phyloP scores from a whole-genome alignment of 169 alveolate species.

The Cryptosporidium bovis region DNA sequence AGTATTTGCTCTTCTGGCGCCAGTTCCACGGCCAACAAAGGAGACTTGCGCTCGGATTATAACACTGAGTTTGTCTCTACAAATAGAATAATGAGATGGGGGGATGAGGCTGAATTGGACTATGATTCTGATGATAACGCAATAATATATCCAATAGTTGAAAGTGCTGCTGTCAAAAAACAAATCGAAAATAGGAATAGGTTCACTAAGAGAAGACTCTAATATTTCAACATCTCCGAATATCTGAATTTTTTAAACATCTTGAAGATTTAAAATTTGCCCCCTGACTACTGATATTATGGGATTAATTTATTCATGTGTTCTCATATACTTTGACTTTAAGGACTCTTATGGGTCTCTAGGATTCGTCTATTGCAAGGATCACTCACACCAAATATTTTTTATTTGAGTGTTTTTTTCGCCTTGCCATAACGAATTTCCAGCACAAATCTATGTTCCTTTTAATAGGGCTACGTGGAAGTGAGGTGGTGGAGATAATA shows the following conservation, averaged over 20 bases:
- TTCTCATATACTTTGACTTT: too few species aligned
- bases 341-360: neutral
- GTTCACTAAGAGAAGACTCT: slow-evolving; percentile 86
- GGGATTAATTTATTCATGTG: too few species aligned
- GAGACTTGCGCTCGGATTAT: neutral
- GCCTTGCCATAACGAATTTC: slow-evolving; percentile 42
- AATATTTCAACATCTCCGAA: slow-evolving; percentile 87
- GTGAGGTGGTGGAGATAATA: slow-evolving; percentile 4
- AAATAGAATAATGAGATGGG: slow-evolving; percentile 36
- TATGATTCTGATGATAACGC: slow-evolving; percentile 65
- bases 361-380: slow-evolving; percentile 84
- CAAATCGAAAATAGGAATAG: slow-evolving; percentile 68
- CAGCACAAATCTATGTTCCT: slow-evolving; percentile 11
- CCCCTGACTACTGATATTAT: too few species aligned
- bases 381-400: slow-evolving; percentile 61
- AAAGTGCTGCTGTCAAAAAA: slow-evolving; percentile 42
- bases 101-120: slow-evolving; percentile 54
- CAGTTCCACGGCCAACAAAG: neutral
- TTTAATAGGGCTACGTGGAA: neutral
- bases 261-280: too few species aligned
- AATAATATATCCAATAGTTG: slow-evolving; percentile 38
- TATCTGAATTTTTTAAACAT: too few species aligned
- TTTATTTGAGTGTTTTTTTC: slow-evolving; percentile 31
- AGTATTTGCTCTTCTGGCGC: slow-evolving; percentile 40
- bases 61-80: slow-evolving; percentile 6